A percentile compares a stretch with the other conserved stretches of the same genome.
Evolutionary conservation across 768 basidiomycete genomes (phyloP).

Genomic region (Termitomyces sp.): DNA sequence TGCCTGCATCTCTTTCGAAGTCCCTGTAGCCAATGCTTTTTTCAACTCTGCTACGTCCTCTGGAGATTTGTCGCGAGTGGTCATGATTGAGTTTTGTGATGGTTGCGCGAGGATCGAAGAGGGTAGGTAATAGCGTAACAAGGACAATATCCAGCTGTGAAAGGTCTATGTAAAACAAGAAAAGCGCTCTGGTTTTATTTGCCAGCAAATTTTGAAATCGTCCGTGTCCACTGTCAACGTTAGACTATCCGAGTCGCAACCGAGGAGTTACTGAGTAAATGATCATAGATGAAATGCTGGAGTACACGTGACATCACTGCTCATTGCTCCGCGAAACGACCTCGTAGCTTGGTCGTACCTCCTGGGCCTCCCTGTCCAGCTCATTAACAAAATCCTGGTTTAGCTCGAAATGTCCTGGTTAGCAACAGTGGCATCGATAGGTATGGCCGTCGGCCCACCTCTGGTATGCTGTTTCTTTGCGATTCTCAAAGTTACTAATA

Average conservation of each 20-base stretch:
- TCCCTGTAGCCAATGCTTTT: slow-evolving; percentile 34
- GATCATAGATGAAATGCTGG: background rate
- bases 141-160: background rate
- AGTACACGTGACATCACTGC: background rate
- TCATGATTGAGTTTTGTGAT: background rate
- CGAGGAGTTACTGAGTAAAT: too few species aligned
- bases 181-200: background rate
- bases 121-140: too few species aligned
- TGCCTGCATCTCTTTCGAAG: slow-evolving; percentile 21
- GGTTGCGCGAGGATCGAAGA: background rate
- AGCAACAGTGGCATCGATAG: slow-evolving; percentile 63
- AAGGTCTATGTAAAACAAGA: background rate
- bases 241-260: background rate
- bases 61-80: slow-evolving; percentile 5
- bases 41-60: slow-evolving; percentile 29
- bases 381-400: background rate
- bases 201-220: background rate
- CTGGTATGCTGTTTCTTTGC: slow-evolving; percentile 33
- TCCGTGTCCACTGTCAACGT: background rate
- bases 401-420: slow-evolving; percentile 51
- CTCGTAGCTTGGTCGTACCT: background rate
- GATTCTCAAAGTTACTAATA: background rate
- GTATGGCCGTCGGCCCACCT: slow-evolving; percentile 84
- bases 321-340: too few species aligned
- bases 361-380: background rate